Percentiles rank a stretch among this genome's conserved stretches.
Conservation (phyloP, 495 filamentous ascomycete species). For the Cercophora sp. region DNA sequence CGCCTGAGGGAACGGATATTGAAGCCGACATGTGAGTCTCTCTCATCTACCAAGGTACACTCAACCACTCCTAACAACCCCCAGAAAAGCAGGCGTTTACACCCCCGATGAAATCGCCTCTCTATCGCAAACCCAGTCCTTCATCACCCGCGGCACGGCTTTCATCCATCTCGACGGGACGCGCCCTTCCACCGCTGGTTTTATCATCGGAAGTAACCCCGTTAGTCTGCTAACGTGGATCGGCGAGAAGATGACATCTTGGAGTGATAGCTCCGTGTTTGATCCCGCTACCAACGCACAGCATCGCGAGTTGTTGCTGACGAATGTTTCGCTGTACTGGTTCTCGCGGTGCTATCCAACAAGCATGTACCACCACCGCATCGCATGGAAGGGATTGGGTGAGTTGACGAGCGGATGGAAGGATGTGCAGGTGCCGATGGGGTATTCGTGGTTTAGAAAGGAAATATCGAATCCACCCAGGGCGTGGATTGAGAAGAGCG, state of each 20-base stretch:
- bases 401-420: not conserved
- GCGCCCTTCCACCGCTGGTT: not conserved
- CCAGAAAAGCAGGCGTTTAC: not conserved
- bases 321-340: constrained; percentile 5
- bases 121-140: not conserved
- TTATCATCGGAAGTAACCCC: constrained; percentile 1
- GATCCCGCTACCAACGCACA: not conserved
- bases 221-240: not conserved
- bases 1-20: not conserved
- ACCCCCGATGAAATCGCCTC: constrained; percentile 1
- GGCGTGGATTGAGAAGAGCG: not conserved
- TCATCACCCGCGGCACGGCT: not conserved
- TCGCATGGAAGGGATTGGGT: not conserved
- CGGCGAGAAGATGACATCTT: constrained; percentile 3
- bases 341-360: constrained; percentile 4
- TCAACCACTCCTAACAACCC: not conserved
- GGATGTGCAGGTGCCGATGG: not conserved
- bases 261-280: not conserved
- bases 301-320: not conserved
- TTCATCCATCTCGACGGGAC: not conserved
- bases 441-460: constrained; percentile 7
- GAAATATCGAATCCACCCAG: not conserved
- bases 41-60: not conserved
- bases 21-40: constrained; percentile 1
- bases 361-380: not conserved